phyloP scores from a whole-genome alignment of 2,329 filamentous ascomycete species.

The Neospermospora avenae region DNA sequence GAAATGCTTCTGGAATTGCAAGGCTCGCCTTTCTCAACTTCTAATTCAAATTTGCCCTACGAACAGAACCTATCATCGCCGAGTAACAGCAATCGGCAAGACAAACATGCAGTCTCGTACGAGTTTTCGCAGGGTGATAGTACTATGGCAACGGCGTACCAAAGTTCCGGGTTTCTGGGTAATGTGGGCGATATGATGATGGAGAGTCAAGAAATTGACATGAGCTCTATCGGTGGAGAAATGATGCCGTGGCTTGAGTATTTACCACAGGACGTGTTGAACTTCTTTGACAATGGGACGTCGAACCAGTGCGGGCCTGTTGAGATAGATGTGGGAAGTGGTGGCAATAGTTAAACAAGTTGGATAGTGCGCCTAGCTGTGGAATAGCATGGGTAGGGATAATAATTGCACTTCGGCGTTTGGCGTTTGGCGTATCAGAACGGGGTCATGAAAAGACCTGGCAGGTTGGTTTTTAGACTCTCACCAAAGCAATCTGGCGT shows the following conservation, averaged over 20 bases:
- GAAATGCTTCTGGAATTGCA: conserved; percentile 47
- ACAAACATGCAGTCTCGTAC: conserved; percentile 9
- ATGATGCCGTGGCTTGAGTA: conserved; percentile 76
- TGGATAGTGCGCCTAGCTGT: neutral
- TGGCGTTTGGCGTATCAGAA: no score
- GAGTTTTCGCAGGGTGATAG: conserved; percentile 19
- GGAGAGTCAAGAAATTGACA: conserved; percentile 74
- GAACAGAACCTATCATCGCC: conserved; percentile 19
- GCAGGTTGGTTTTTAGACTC: no score
- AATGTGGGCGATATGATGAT: conserved; percentile 57
- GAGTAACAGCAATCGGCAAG: neutral
- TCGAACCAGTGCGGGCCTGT: neutral
- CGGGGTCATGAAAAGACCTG: no score
- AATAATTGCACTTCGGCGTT: neutral
- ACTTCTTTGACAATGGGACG: conserved; percentile 44
- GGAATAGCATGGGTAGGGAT: neutral
- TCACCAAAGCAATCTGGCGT: neutral
- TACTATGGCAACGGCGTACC: conserved; percentile 8
- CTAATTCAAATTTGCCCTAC: conserved; percentile 9
- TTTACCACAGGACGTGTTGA: conserved; percentile 62
- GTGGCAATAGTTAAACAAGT: neutral
- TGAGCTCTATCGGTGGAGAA: conserved; percentile 64
- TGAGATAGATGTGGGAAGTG: neutral
- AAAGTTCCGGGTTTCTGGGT: conserved; percentile 21
- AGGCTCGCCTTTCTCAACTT: conserved; percentile 39